phyloP scores from a whole-genome alignment of 192 early-diverging fungal species.

The Coemansia aciculifera region DNA sequence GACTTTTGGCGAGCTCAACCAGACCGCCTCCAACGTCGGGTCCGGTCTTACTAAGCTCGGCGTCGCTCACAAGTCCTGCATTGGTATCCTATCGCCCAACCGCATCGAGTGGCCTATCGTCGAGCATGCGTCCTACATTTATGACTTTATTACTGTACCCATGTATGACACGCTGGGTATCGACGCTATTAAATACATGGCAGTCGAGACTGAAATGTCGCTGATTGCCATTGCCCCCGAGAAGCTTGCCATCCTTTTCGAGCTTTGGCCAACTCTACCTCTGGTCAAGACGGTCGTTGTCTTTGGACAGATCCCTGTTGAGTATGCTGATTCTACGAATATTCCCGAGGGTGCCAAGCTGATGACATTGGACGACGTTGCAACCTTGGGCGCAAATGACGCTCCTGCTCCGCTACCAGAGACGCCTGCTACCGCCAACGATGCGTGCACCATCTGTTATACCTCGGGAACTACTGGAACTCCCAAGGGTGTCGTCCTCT shows the following conservation, averaged over 20 bases:
- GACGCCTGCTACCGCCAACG: slow-evolving; percentile 16
- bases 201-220: slow-evolving; percentile 82
- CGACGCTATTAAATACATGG: slow-evolving; percentile 79
- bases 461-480: slow-evolving; percentile 85
- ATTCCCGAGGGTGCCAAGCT: slow-evolving; percentile 49
- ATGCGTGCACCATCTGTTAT: slow-evolving; percentile 76
- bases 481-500: slow-evolving; percentile 91
- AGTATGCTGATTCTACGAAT: neutral
- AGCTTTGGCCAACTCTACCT: slow-evolving; percentile 50
- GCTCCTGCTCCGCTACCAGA: slow-evolving; percentile 61
- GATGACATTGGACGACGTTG: slow-evolving; percentile 63
- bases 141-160: slow-evolving; percentile 74
- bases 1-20: slow-evolving; percentile 69
- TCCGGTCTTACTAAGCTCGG: slow-evolving; percentile 80
- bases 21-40: slow-evolving; percentile 64
- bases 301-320: slow-evolving; percentile 46
- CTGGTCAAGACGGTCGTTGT: slow-evolving; percentile 60
- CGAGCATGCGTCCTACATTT: slow-evolving; percentile 59
- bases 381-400: slow-evolving; percentile 52
- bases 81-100: slow-evolving; percentile 71
- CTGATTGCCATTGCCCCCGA: slow-evolving; percentile 68
- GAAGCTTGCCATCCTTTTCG: slow-evolving; percentile 49
- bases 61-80: slow-evolving; percentile 53
- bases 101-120: slow-evolving; percentile 50
- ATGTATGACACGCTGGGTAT: slow-evolving; percentile 84